These are phyloP conservation scores for Yarrowia divulgata DNA, from an alignment of 805 yeast species.

Conservation along the genomic window DNA sequence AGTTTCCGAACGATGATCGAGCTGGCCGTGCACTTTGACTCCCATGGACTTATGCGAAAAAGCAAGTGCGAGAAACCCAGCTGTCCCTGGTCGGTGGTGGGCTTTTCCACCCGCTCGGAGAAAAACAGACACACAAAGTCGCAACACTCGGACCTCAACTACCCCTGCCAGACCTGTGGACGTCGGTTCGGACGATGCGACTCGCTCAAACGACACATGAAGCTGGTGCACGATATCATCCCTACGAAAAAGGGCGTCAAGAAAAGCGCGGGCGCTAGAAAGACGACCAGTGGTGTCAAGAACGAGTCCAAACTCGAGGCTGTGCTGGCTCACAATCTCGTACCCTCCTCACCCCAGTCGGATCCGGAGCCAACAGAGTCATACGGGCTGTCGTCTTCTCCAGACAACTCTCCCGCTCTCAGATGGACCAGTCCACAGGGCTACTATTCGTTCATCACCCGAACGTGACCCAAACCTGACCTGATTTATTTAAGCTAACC, in stretches of 20 bases:
- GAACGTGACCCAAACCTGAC: neutral
- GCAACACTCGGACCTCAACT: slow-evolving; percentile 13
- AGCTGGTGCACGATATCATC: slow-evolving; percentile 3
- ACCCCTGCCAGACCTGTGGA: slow-evolving; percentile 8
- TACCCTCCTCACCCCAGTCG: neutral
- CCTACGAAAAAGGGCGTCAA: neutral
- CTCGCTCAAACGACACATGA: slow-evolving; percentile 24
- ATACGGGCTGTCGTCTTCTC: too few species aligned
- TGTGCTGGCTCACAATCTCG: neutral
- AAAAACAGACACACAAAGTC: slow-evolving; percentile 22
- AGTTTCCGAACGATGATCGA: slow-evolving; percentile 15
- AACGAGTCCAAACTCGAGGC: too few species aligned
- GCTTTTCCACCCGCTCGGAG: slow-evolving; percentile 15
- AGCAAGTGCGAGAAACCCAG: slow-evolving; percentile 8
- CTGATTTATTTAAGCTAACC: slow-evolving; percentile 2
- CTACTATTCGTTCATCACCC: neutral
- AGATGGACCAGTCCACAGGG: slow-evolving; percentile 15
- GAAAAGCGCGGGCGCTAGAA: neutral
- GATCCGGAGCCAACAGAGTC: neutral
- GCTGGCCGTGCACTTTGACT: slow-evolving; percentile 26
- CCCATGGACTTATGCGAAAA: slow-evolving; percentile 23
- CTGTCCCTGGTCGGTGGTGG: slow-evolving; percentile 30
- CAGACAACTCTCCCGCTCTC: neutral
- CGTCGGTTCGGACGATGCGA: slow-evolving; percentile 14
- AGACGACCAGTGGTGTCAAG: neutral